These are phyloP conservation scores for Parascedosporium putredinis DNA, from an alignment of 2,329 filamentous ascomycete genomes.

Conservation along the genomic window DNA sequence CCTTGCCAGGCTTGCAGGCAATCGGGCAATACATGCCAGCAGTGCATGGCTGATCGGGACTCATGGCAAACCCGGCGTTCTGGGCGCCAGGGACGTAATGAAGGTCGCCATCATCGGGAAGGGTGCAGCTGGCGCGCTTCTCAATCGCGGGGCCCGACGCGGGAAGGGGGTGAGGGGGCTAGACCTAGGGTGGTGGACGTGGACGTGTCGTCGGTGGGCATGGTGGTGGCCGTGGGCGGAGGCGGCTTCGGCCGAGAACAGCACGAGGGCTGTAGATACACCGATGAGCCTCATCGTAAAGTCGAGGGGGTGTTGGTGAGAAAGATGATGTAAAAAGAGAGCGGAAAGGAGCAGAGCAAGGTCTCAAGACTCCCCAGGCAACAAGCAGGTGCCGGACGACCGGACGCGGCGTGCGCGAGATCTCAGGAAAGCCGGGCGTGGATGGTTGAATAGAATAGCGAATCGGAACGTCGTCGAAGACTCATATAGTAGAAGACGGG, in stretches of 20 bases:
- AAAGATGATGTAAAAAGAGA: no score
- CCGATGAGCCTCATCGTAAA: conserved; percentile 34
- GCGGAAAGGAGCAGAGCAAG: not conserved
- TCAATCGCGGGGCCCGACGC: conserved; percentile 24
- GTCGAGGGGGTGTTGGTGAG: not conserved
- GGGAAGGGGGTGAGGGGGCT: no score
- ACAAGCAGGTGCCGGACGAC: not conserved
- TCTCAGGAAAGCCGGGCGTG: not conserved
- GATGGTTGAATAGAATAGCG: not conserved
- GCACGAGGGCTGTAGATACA: conserved; percentile 36
- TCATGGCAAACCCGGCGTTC: conserved; percentile 74
- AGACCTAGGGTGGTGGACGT: conserved; percentile 21
- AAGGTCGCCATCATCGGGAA: conserved; percentile 57
- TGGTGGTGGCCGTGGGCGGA: conserved; percentile 22
- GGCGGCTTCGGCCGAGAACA: conserved; percentile 26
- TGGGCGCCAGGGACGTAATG: conserved; percentile 49
- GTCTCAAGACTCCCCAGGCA: not conserved
- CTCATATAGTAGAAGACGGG: not conserved
- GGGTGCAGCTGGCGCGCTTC: conserved; percentile 50
- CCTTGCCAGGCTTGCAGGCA: conserved; percentile 64
- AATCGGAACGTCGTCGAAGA: not conserved
- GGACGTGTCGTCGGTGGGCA: conserved; percentile 26
- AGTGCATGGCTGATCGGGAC: conserved; percentile 59
- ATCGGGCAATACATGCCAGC: conserved; percentile 64
- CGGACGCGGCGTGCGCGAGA: not conserved